Evolutionary conservation across 805 yeast species (phyloP), one percentile per base, ranked within the genome.

Genomic region (Grigorovia yakushimaensis): DNA sequence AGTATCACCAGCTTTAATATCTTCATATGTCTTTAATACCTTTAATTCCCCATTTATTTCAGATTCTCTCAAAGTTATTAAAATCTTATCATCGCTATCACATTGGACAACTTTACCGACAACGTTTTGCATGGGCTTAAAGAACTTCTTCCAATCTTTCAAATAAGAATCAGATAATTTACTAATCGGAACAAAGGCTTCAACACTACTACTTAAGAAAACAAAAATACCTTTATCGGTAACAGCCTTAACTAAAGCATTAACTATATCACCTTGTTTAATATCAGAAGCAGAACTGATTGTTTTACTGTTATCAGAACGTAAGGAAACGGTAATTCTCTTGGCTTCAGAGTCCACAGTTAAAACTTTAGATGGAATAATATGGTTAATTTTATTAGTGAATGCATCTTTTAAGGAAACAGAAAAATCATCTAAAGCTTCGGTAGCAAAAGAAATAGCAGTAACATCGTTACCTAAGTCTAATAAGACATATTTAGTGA

Each of bases 71-170:
- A 91, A 69, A 1, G 96, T 83, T 71, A 91, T 66, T 54, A 83
- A 74, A 41, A 89, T 74, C 56, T 82, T 77, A 11, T 80, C 78
- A 51, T 80, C 83, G 24, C 73, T 75, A 36, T 76, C 77, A 49
- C 84, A 74, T 42, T 78, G 72, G 9, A 82, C 63, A 44, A 91
- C 78, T 61, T 84, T 85, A 55, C 91, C 96, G 43, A 72, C 59
- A 9, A 91, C 88, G 13, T 76, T 69, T 67, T 89, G 94, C 63
- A 84, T 79, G 23, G 78, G 73, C 52, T 74, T 73, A 74, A 74
- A 87, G 52, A 73, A 76, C 52, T 79, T 80, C 70, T 86, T 86
- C 98, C 98, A 91, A 49, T 91, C 95, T 57, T 82, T 84, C 60
- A 88, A 68, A 57, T 70, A 86, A 1, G 83, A 72, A 57, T 91